Evolutionary conservation across 768 basidiomycete genomes (phyloP).

Genomic region (Rhizopogon rudus): DNA sequence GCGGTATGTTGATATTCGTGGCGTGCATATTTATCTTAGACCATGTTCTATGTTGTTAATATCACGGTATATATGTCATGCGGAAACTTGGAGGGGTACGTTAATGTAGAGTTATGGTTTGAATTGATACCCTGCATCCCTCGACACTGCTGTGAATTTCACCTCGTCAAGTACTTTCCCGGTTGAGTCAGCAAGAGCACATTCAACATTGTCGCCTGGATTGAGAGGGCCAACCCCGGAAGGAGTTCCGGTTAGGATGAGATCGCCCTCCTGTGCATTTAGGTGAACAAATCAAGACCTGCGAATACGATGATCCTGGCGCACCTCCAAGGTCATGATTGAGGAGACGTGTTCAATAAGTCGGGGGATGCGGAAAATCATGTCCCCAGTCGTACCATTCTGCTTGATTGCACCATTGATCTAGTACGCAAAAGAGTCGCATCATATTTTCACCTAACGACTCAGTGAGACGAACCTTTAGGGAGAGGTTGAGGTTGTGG

Average conservation of each 20-base stretch:
- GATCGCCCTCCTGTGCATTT: slow-evolving; percentile 70
- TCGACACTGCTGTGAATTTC: slow-evolving; percentile 57
- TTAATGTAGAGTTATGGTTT: slow-evolving; percentile 14
- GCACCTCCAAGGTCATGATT: slow-evolving; percentile 94
- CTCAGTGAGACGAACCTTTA: slow-evolving; percentile 48
- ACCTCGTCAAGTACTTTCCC: slow-evolving; percentile 58
- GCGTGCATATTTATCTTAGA: neutral
- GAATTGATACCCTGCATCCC: slow-evolving; percentile 70
- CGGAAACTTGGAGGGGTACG: neutral
- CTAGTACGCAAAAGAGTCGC: slow-evolving; percentile 31
- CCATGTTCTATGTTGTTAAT: neutral
- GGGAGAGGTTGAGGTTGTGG: slow-evolving; percentile 67
- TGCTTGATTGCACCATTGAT: slow-evolving; percentile 85
- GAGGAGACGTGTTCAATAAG: slow-evolving; percentile 89
- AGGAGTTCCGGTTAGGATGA: slow-evolving; percentile 91
- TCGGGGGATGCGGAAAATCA: slow-evolving; percentile 89
- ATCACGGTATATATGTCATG: neutral
- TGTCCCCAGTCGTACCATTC: slow-evolving; percentile 78
- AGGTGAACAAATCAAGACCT: neutral
- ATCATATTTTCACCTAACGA: neutral
- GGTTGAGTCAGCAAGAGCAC: slow-evolving; percentile 51
- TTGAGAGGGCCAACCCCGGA: slow-evolving; percentile 79
- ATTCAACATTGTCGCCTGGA: slow-evolving; percentile 77
- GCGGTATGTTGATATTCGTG: neutral
- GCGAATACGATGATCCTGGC: slow-evolving; percentile 6